Evolutionary conservation across 768 basidiomycete genomes (phyloP), one percentile per base, ranked within the genome.

Genomic region (Tulasnella sp.): DNA sequence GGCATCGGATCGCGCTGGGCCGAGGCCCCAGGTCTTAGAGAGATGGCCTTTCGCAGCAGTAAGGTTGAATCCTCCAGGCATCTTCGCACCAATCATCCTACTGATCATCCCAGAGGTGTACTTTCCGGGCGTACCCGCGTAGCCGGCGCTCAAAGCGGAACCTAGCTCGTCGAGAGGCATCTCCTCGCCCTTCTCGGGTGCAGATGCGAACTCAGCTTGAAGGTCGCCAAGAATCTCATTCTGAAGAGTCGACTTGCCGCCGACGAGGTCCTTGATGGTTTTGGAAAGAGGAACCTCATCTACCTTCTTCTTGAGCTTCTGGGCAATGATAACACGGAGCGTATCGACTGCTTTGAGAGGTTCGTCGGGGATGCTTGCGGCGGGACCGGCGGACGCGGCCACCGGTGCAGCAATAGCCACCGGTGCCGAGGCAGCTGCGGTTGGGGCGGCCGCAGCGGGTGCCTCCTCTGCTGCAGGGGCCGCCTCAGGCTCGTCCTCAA

Each of bases 181-280:
- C 67, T 99, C 96, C 71, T 99, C 96, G 9, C 89, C 93, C 76
- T 98, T 99, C 76, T 99, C 96, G 0, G 96, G 96, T 1, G 95
- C 91, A 7, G 90, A 88, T 3, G 84, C 67, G 70, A 99, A 99
- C 70, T 99, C 96, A 67, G 90, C 82, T 68, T 96, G 93, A 41
- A 99, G 78, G 69, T 98, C 96, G 49, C 96, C 96, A 45, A 99
- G 76, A 63, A 99, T 97, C 71, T 99, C 96, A 70, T 99, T 99
- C 74, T 98, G 96, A 61, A 99, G 77, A 0, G 96, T 99, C 17
- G 95, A 98, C 74, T 99, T 99, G 64, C 96, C 96, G 27, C 92
- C 92, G 48, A 96, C 94, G 58, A 99, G 86, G 67, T 99, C 96
- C 73, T 99, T 98, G 77, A 99, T 93, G 0, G 92, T 86, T 73